Base-by-base conservation (phyloP, 106 monocot species). In the Agapanthus africanus region DNA sequence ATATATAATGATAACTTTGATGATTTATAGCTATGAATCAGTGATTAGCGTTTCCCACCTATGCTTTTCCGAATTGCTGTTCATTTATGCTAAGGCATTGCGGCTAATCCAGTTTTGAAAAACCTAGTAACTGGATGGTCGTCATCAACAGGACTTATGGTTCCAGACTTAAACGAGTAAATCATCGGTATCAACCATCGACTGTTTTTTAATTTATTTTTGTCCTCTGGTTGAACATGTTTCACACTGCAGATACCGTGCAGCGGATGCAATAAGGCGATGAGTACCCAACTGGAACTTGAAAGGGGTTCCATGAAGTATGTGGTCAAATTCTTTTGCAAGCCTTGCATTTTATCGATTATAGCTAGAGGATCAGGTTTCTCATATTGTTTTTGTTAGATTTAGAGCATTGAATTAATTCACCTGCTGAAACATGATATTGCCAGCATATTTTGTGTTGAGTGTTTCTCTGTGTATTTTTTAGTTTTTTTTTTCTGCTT, bases 201-300 rank as follows among this genome's bases (percentile, higher is more conserved):
- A 50, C n/a, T 21, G 50, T n/a, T n/a, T n/a, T n/a, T n/a, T 21
- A 21, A 1, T 21, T 50, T 50, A 14, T 13, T 21, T 2, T 22
- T 76, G 13, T 40, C 32, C 15, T 25, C 2, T 18, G 0, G 37
- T 19, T 27, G 56, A 41, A 18, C 19, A 38, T 39, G 4, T 65
- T 59, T 59, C 15, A 9, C 62, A 8, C 38, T 37, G 2, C 14
- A 52, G 69, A 78, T 41, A 57, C 27, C 46, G 44, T 74, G 69
- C 63, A 91, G 84, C 73, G 84, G 87, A 65, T 84, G 64, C 36
- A 81, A 73, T 22, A 87, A 91, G 65, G 84, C 87, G 4, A 56
- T 87, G 23, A 71, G 87, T 63, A 82, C 82, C 82, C 91, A 91
- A 73, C 84, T 91, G 91, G 91, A 91, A 78, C 87, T 91, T 36